These are phyloP conservation scores for Trichoderma guizhouense DNA, from an alignment of 2,329 filamentous ascomycete species.

Conservation along the genomic window DNA sequence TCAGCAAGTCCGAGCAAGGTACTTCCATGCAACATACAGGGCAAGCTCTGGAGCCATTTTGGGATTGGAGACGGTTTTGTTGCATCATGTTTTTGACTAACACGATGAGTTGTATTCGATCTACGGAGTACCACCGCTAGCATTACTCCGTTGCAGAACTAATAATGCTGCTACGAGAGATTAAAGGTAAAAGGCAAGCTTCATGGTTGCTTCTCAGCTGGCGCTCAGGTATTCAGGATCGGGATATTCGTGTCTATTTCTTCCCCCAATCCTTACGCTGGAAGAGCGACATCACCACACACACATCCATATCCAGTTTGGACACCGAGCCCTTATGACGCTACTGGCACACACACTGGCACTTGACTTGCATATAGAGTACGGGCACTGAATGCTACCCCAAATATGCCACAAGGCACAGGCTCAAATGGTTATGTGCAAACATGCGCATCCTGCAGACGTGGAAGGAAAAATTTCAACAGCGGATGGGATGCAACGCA, in stretches of 20 bases:
- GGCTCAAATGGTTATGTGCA: background rate
- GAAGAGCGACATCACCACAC: background rate
- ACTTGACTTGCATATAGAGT: background rate
- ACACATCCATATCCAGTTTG: background rate
- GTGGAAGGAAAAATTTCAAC: background rate
- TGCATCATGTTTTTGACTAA: background rate
- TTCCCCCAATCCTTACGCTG: background rate
- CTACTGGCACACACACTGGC: background rate
- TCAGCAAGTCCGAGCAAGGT: background rate
- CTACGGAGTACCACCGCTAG: background rate
- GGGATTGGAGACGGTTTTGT: background rate
- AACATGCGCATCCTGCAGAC: background rate
- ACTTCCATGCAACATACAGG: background rate
- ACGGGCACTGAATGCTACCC: background rate
- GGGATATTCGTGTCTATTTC: background rate
- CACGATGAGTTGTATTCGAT: background rate
- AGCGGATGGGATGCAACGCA: background rate
- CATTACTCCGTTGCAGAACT: background rate
- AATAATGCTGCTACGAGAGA: background rate
- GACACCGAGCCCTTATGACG: constrained; percentile 13
- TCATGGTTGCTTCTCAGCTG: background rate
- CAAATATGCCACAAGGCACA: background rate
- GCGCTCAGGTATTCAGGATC: background rate
- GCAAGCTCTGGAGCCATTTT: background rate
- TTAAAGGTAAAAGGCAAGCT: background rate